Evolutionary conservation across 2,329 filamentous ascomycete species (phyloP).

Genomic region (Apiospora marii): DNA sequence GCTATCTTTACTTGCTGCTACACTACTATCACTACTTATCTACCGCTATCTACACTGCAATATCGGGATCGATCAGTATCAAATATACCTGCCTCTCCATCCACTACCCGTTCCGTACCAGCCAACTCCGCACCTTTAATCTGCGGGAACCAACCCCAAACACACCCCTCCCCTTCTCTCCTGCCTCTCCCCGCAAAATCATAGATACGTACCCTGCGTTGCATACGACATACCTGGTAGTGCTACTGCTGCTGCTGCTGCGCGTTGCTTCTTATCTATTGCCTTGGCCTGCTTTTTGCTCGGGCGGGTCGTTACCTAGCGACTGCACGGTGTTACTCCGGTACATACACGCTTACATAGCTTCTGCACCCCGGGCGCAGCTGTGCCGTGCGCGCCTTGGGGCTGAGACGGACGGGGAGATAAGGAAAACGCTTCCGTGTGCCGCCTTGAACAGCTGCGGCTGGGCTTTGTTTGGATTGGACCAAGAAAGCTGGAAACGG

Average conservation of each 20-base stretch:
- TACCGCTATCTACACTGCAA: not conserved
- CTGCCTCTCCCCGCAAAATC: not conserved
- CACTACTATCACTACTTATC: not conserved
- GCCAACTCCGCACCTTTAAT: not conserved
- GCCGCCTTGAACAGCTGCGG: not conserved
- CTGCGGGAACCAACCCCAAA: constrained; percentile 16
- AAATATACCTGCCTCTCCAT: not conserved
- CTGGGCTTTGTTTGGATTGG: not conserved
- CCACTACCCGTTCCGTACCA: not conserved
- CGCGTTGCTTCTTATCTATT: constrained; percentile 12
- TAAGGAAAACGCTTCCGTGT: constrained; percentile 7
- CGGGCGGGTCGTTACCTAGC: not conserved
- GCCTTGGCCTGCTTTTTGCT: not conserved
- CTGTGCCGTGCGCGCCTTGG: not conserved
- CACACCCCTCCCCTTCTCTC: not conserved
- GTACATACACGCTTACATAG: not conserved
- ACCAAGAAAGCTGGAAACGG: not conserved
- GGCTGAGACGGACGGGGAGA: constrained; percentile 14
- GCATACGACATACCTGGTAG: not conserved
- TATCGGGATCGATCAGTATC: constrained; percentile 15
- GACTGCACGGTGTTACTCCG: not conserved
- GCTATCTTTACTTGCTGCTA: not conserved
- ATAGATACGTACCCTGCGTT: constrained; percentile 9
- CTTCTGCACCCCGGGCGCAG: not conserved
- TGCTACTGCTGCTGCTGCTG: not conserved